Conservation (phyloP, 352 stramenopile genomes). For the Globisporangium solare region DNA sequence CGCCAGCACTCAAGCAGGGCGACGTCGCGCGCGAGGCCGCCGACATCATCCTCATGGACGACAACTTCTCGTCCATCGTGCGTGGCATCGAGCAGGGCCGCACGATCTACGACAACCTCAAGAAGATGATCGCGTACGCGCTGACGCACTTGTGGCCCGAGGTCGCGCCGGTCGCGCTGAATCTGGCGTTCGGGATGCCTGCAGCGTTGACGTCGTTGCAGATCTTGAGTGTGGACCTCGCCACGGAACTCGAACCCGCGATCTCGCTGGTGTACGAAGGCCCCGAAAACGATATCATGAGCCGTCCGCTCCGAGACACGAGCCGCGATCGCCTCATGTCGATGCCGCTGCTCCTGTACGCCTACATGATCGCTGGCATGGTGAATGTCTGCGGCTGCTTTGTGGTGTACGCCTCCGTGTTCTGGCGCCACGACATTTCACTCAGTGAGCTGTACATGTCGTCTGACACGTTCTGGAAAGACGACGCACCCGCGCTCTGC, state of each 20-base stretch:
- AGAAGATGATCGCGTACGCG: slow-evolving; percentile 91
- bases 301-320: slow-evolving; percentile 53
- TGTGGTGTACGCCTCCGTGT: slow-evolving; percentile 24
- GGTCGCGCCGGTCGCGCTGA: slow-evolving; percentile 54
- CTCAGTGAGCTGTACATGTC: slow-evolving; percentile 39
- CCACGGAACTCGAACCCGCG: slow-evolving; percentile 84
- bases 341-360: slow-evolving; percentile 68
- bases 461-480: slow-evolving; percentile 26
- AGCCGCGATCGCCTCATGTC: slow-evolving; percentile 78
- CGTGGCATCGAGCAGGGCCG: slow-evolving; percentile 39
- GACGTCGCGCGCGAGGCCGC: slow-evolving; percentile 91
- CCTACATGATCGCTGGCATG: slow-evolving; percentile 82
- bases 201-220: slow-evolving; percentile 78
- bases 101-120: slow-evolving; percentile 31
- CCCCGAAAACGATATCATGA: slow-evolving; percentile 76
- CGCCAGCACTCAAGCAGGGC: slow-evolving; percentile 64
- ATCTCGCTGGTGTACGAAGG: slow-evolving; percentile 89
- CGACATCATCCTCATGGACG: slow-evolving; percentile 95
- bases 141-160: slow-evolving; percentile 87
- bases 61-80: slow-evolving; percentile 96
- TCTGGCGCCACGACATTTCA: slow-evolving; percentile 33
- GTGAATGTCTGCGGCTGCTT: slow-evolving; percentile 57
- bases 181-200: slow-evolving; percentile 80
- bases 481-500: slow-evolving; percentile 20
- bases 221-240: slow-evolving; percentile 87